Conservation (phyloP, 1,139 yeast species). For the Arxiozyma telluris region DNA sequence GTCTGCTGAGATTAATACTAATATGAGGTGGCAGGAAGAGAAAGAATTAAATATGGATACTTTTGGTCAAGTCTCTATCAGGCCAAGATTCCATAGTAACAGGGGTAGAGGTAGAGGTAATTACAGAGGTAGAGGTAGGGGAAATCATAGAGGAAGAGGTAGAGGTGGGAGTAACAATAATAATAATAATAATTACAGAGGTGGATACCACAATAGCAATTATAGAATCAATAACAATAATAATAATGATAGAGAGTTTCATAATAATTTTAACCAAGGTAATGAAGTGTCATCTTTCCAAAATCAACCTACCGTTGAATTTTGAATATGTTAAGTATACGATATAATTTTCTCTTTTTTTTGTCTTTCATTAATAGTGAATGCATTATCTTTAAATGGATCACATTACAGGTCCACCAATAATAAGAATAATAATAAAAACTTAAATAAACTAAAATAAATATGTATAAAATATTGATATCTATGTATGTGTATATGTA, state of each 20-base stretch:
- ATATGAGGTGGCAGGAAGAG: conserved; percentile 57
- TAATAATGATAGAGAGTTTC: background rate
- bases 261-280: background rate
- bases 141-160: conserved; percentile 11
- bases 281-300: conserved; percentile 2
- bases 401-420: background rate
- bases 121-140: conserved; percentile 14
- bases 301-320: conserved; percentile 6
- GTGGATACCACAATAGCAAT: conserved; percentile 5
- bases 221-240: background rate
- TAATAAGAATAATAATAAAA: too few species aligned
- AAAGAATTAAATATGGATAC: conserved; percentile 50
- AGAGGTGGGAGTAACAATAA: conserved; percentile 5
- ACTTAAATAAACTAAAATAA: too few species aligned
- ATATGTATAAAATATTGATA: background rate
- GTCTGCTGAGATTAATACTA: conserved; percentile 34
- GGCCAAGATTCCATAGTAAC: conserved; percentile 30
- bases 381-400: background rate
- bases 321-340: conserved; percentile 1
- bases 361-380: too few species aligned
- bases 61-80: conserved; percentile 45
- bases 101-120: conserved; percentile 26
- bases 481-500: background rate
- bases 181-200: conserved; percentile 4
- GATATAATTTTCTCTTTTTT: background rate